These are phyloP conservation scores for Delonix regia DNA, from an alignment of 306 rosid species.

Conservation along the genomic window DNA sequence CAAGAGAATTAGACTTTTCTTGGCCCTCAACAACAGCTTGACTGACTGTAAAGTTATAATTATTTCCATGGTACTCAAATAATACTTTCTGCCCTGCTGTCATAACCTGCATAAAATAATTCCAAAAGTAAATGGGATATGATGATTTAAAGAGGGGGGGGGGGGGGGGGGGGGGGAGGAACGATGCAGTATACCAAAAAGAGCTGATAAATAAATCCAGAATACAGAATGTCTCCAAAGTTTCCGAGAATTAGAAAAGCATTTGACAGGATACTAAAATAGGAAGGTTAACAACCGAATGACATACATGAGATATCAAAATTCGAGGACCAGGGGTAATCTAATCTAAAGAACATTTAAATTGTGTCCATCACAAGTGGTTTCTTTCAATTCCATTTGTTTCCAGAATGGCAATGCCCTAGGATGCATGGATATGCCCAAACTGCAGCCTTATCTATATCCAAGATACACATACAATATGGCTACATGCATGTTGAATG, in stretches of 20 bases:
- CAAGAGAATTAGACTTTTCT: conserved; percentile 60
- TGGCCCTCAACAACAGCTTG: conserved; percentile 70
- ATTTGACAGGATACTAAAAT: neutral
- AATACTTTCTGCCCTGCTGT: conserved; percentile 83
- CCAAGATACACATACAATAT: too few relatives aligned
- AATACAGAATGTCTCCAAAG: neutral
- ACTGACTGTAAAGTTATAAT: conserved; percentile 77
- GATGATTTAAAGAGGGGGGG: neutral
- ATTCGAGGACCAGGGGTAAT: conserved; percentile 24
- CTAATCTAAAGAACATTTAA: conserved; percentile 9
- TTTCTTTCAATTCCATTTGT: neutral
- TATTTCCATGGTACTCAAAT: conserved; percentile 78
- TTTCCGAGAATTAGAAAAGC: conserved; percentile 19
- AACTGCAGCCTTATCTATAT: too few relatives aligned
- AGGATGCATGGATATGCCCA: too few relatives aligned
- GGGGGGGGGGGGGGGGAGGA: neutral
- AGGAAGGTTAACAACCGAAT: conserved; percentile 15
- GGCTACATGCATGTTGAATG: too few relatives aligned
- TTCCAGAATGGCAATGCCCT: neutral
- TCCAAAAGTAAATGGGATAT: neutral
- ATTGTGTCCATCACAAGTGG: neutral
- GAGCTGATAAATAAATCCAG: neutral
- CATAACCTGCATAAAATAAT: conserved; percentile 66
- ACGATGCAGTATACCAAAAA: neutral
- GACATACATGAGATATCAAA: conserved; percentile 8